Conservation (phyloP, 345 rosid species). For the Brassica rapa region DNA sequence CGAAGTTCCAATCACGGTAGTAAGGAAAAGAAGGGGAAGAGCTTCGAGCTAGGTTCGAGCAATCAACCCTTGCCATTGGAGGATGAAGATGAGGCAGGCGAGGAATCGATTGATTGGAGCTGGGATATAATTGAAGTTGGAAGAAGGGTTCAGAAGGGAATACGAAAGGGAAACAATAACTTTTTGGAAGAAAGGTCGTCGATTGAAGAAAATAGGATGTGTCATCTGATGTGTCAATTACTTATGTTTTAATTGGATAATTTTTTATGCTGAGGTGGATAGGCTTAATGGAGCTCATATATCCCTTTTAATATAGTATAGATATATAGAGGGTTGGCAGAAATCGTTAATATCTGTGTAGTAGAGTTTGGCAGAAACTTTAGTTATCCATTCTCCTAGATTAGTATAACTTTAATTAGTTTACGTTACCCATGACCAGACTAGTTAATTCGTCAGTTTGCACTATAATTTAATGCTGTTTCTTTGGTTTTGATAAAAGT, state of each 20-base stretch:
- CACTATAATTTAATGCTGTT: background rate
- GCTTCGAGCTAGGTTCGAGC: slow-evolving; percentile 59
- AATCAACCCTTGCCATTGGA: slow-evolving; percentile 31
- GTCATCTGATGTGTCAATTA: too few relatives aligned
- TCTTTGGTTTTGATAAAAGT: background rate
- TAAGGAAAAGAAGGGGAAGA: slow-evolving; percentile 62
- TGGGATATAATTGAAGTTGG: too few relatives aligned
- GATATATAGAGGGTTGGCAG: slow-evolving; percentile 20
- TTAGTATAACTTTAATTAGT: slow-evolving; percentile 12
- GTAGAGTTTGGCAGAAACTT: slow-evolving; percentile 37
- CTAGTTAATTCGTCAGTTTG: slow-evolving; percentile 17
- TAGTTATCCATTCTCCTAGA: background rate
- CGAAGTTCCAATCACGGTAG: slow-evolving; percentile 62
- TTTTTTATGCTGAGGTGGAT: too few relatives aligned
- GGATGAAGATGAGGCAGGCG: too few relatives aligned
- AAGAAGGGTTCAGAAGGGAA: too few relatives aligned
- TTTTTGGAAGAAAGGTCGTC: too few relatives aligned
- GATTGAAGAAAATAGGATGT: too few relatives aligned
- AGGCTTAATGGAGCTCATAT: too few relatives aligned
- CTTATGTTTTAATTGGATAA: too few relatives aligned
- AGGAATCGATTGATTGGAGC: too few relatives aligned
- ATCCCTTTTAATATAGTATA: too few relatives aligned
- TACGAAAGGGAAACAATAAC: too few relatives aligned
- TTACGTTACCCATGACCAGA: slow-evolving; percentile 6
- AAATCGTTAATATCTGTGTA: background rate